These are phyloP conservation scores for Apiosordaria backusii DNA, from an alignment of 495 filamentous ascomycete genomes.

Conservation along the genomic window DNA sequence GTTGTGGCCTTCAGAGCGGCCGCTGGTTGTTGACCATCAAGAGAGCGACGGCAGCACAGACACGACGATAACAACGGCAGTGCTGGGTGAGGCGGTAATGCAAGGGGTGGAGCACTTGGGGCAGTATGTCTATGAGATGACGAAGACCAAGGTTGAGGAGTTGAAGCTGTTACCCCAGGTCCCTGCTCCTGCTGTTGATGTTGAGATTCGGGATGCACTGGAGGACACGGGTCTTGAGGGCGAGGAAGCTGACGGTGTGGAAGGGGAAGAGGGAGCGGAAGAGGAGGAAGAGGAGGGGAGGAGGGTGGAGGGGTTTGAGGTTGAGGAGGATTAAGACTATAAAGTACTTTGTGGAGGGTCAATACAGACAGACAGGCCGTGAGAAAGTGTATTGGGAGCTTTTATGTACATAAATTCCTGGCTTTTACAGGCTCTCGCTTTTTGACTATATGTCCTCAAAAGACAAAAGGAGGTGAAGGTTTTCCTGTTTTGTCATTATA, in stretches of 20 bases:
- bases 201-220: conserved; percentile 40
- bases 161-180: conserved; percentile 34
- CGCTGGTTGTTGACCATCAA: conserved; percentile 41
- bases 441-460: background rate
- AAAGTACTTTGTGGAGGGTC: background rate
- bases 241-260: conserved; percentile 29
- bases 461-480: background rate
- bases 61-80: background rate
- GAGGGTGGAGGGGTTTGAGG: conserved; percentile 32
- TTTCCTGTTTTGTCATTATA: no score
- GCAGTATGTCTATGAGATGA: conserved; percentile 97
- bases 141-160: conserved; percentile 68
- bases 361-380: background rate
- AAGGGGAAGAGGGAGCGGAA: conserved; percentile 34
- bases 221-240: conserved; percentile 35
- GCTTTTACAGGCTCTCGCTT: background rate
- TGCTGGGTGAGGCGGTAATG: conserved; percentile 61
- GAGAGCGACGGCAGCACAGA: conserved; percentile 48
- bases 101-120: conserved; percentile 91
- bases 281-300: conserved; percentile 37
- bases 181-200: conserved; percentile 27
- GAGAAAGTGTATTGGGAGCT: background rate
- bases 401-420: background rate
- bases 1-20: conserved; percentile 70
- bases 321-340: conserved; percentile 26